Conservation (phyloP, 345 rosid species). For the Eucalyptus curtisii region DNA sequence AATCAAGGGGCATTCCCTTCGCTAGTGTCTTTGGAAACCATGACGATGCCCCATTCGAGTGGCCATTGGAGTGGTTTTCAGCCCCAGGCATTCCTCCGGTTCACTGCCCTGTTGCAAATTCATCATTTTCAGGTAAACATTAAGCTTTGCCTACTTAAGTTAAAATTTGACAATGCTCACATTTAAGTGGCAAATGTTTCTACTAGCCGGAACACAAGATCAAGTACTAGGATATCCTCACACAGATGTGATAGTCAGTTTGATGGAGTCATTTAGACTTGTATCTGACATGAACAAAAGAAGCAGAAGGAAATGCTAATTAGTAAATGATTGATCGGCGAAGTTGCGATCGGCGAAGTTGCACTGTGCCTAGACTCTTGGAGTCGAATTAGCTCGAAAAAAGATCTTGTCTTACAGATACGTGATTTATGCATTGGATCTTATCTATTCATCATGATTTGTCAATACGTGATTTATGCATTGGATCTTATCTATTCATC, state of each 20-base stretch:
- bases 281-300: background rate
- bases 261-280: background rate
- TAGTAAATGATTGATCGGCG: background rate
- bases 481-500: background rate
- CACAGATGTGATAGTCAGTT: background rate
- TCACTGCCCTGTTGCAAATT: conserved; percentile 29
- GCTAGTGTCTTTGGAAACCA: conserved; percentile 82
- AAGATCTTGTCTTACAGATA: background rate
- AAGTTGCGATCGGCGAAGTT: no score
- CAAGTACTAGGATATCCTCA: background rate
- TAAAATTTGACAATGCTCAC: background rate
- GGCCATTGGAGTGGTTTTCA: conserved; percentile 87
- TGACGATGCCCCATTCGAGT: conserved; percentile 64
- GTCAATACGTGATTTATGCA: background rate
- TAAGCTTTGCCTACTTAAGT: background rate
- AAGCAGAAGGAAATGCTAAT: background rate
- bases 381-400: background rate
- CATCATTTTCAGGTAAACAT: background rate
- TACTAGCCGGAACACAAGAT: background rate
- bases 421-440: background rate
- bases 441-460: background rate
- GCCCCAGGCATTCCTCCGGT: conserved; percentile 55
- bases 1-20: conserved; percentile 59
- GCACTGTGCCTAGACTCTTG: background rate
- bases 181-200: background rate